Conservation (phyloP, 352 stramenopile species). For the Labyrinthula sp. region DNA sequence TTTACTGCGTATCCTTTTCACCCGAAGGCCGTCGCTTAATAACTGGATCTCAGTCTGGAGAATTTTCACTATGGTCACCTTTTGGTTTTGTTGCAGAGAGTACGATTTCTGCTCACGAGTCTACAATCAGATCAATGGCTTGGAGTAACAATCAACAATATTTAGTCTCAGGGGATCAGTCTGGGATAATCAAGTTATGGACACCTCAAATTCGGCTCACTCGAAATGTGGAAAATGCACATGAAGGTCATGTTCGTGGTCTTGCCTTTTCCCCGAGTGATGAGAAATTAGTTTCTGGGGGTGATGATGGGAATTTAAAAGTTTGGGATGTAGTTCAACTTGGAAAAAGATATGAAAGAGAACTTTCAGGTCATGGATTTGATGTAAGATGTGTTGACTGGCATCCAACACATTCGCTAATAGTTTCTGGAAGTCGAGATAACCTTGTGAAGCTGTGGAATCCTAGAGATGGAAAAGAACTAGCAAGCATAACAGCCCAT, state of each 20-base stretch:
- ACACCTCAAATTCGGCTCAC: constrained; percentile 44
- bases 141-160: constrained; percentile 49
- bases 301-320: constrained; percentile 81
- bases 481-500: constrained; percentile 31
- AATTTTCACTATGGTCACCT: constrained; percentile 92
- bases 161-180: constrained; percentile 45
- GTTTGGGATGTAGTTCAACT: constrained; percentile 53
- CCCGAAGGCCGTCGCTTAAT: constrained; percentile 73
- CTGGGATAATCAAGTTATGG: constrained; percentile 51
- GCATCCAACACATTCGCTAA: constrained; percentile 72
- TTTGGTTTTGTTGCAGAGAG: constrained; percentile 91
- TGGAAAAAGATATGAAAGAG: constrained; percentile 62
- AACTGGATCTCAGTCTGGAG: constrained; percentile 83
- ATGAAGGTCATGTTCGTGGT: constrained; percentile 67
- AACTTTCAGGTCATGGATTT: constrained; percentile 82
- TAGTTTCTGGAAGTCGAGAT: constrained; percentile 81
- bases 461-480: constrained; percentile 58
- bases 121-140: constrained; percentile 42
- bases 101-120: constrained; percentile 58
- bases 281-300: constrained; percentile 91
- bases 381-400: constrained; percentile 91
- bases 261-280: constrained; percentile 83
- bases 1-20: constrained; percentile 80
- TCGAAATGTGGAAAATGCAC: constrained; percentile 40
- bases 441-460: constrained; percentile 96